Base-by-base conservation (phyloP, 352 stramenopile species). In the Pythium pyrilobum region DNA sequence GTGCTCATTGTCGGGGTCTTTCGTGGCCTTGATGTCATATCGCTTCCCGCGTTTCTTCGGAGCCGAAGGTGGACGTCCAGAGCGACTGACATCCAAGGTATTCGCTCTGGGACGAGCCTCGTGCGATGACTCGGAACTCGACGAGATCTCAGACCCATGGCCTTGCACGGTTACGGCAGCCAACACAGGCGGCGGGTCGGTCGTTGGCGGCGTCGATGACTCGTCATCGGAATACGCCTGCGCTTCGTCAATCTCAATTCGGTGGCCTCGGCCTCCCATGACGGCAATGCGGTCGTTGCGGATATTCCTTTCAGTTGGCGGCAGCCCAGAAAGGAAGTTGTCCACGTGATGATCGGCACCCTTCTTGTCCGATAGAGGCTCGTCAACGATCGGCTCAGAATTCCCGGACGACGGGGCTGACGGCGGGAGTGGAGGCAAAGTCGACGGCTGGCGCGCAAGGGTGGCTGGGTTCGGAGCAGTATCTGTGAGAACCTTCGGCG, bases 251-350 rank as follows among this genome's bases (percentile, higher is more conserved):
- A 96, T 77, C 59, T 93, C 77, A 20, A 97, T 67, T 42, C 89
- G 80, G 36, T 96, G 85, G 9, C 85, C 87, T 61, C 92, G 76
- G 23, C 92, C 92, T 36, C 92, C 91, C 74, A 97, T 87, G 10
- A 98, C 83, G 36, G 92, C 96, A 53, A 97, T 94, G 18, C 81
- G 66, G 29, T 73, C 80, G 56, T 96, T 96, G 45, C 89, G 89
- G 37, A 97, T 97, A 38, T 90, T 91, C 36, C 73, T 83, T 70
- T 98, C 92, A 34, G 75, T 96, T 28, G 92, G 86, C 36, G 87
- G 90, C 69, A 98, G 85, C 21, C 71, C 81, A 59, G 82, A 71
- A 51, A 96, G 67, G 56, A 90, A 80, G 36, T 78, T 62, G 71
- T 95, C 78, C 66, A 91, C 74, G 34, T 85, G 64, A 20, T 74